Evolutionary conservation across 2,329 filamentous ascomycete species (phyloP).

Genomic region (Penicillium sp.): DNA sequence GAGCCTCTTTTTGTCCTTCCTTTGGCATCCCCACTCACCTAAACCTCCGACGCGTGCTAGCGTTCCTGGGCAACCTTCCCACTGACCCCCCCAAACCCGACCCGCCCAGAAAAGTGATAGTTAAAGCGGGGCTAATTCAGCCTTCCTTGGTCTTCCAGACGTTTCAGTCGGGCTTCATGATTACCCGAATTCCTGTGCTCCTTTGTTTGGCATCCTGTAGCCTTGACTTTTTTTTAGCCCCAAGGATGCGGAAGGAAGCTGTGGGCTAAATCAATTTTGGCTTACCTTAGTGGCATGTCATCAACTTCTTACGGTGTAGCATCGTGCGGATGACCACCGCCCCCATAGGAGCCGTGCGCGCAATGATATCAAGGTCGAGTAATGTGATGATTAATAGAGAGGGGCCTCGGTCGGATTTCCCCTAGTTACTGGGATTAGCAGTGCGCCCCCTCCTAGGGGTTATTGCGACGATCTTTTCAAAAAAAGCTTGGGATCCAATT

Average conservation of each 20-base stretch:
- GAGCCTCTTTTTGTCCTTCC: slow-evolving; percentile 13
- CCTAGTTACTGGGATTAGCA: background rate
- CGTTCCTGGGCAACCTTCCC: slow-evolving; percentile 13
- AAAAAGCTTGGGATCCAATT: slow-evolving; percentile 5
- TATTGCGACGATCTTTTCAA: slow-evolving; percentile 3
- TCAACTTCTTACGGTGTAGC: slow-evolving; percentile 24
- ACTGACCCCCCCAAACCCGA: slow-evolving; percentile 8
- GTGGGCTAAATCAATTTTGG: slow-evolving; percentile 21
- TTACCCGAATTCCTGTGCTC: slow-evolving; percentile 10
- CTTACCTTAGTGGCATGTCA: slow-evolving; percentile 28
- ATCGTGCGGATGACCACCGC: slow-evolving; percentile 11
- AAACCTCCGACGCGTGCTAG: slow-evolving; percentile 11
- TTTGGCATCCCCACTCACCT: slow-evolving; percentile 3
- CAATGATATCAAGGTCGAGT: background rate
- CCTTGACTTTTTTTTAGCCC: slow-evolving; percentile 13
- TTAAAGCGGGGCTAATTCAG: slow-evolving; percentile 11
- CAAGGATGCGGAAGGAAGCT: slow-evolving; percentile 17
- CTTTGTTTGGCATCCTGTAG: background rate
- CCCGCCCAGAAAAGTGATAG: slow-evolving; percentile 1
- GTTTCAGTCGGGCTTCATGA: slow-evolving; percentile 19
- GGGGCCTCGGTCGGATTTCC: slow-evolving; percentile 4
- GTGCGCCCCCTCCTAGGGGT: background rate
- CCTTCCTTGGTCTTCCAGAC: slow-evolving; percentile 28
- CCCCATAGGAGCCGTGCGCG: slow-evolving; percentile 7
- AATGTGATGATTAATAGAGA: slow-evolving; percentile 1